phyloP scores from a whole-genome alignment of 1,139 yeast genomes.

The Nakaseomyces bracarensis region DNA sequence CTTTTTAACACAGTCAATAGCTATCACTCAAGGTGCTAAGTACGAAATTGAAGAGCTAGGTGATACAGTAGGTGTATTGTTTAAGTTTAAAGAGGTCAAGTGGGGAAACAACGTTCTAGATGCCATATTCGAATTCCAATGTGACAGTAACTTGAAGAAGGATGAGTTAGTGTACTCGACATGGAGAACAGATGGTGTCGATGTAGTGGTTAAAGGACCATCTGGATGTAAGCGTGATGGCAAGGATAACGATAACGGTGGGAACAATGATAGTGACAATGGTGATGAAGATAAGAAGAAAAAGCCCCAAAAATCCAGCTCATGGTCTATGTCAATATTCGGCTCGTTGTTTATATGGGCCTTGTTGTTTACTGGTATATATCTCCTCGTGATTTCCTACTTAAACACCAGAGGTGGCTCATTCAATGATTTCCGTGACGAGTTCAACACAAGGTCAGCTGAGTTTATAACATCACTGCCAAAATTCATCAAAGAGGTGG shows the following conservation, averaged over 20 bases:
- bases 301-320: conserved; percentile 16
- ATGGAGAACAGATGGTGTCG: conserved; percentile 25
- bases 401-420: conserved; percentile 40
- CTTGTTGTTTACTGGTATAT: conserved; percentile 59
- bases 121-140: conserved; percentile 46
- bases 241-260: conserved; percentile 12
- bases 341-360: conserved; percentile 63
- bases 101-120: conserved; percentile 62
- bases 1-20: conserved; percentile 24
- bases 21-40: conserved; percentile 16
- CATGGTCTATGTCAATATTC: conserved; percentile 67
- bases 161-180: conserved; percentile 26
- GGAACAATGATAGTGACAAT: conserved; percentile 21
- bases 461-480: conserved; percentile 60
- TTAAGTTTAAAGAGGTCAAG: conserved; percentile 45
- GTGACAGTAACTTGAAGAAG: conserved; percentile 38
- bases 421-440: conserved; percentile 45
- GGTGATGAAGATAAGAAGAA: conserved; percentile 28
- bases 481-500: conserved; percentile 59
- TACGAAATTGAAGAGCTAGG: conserved; percentile 15
- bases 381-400: conserved; percentile 76
- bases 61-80: conserved; percentile 15
- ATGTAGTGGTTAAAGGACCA: conserved; percentile 25
- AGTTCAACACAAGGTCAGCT: conserved; percentile 61
- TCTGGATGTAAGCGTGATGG: conserved; percentile 29